Evolutionary conservation across 2,329 filamentous ascomycete genomes (phyloP), one percentile per base, ranked within the genome.

Genomic region (Onygena corvina): DNA sequence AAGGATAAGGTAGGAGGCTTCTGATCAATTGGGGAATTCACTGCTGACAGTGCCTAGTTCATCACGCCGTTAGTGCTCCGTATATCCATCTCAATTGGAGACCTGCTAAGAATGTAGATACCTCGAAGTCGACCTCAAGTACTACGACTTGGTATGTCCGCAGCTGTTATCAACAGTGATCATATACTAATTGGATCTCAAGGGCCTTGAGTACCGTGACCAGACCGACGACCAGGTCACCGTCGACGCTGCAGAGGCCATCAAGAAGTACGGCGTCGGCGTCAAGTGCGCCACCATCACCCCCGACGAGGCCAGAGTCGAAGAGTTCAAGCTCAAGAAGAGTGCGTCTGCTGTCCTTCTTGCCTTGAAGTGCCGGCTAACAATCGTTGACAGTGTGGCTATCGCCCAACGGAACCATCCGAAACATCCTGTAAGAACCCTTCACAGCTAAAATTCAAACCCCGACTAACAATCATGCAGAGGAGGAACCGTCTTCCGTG

Each of bases 231-330:
- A 96, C 70, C 78, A 95, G 75, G 90, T 98, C 71, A 98, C 92
- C 55, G 68, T 89, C 60, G 92, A 96, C 65, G 86, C 90, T 49
- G 92, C 92, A 50, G 87, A 94, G 74, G 92, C 92, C 36, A 96
- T 96, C 75, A 89, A 94, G 79, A 94, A 95, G 77, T 95, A 96
- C 77, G 87, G 84, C 52, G 92, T 98, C 49, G 92, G 90, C 70
- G 87, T 98, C 74, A 98, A 98, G 78, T 98, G 92, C 71, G 92
- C 92, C 57, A 98, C 92, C 67, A 98, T 98, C 73, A 98, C 92
- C 36, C 92, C 92, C 33, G 92, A 98, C 67, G 92, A 98, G 79
- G 84, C 81, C 56, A 84, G 92, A 67, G 90, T 98, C 25, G 79
- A 96, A 76, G 92, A 96, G 72, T 98, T 96, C 72, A 89, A 95